Evolutionary conservation across 352 stramenopile species (phyloP), one percentile per base, ranked within the genome.

Genomic region (Globisporangium spiculum): DNA sequence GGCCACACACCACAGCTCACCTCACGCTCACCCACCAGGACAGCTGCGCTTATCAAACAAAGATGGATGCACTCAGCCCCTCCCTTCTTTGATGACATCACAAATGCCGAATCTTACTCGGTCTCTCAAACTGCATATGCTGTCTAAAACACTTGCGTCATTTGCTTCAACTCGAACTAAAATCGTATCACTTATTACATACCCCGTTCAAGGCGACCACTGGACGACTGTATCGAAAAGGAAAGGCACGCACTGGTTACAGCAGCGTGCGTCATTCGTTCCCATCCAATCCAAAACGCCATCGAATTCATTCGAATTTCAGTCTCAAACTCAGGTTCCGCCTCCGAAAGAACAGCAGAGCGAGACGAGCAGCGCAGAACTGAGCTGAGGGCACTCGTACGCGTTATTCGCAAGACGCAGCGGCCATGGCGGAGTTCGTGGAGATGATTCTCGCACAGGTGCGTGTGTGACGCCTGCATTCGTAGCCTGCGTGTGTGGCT

Each of bases 381-480:
- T 38, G 32, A 38, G 8, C 32, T 38, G 32, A 38, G 32, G 32
- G 32, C 32, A 38, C 32, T 38, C 32, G 32, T 38, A 38, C 32
- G 32, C 32, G 32, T 12, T 38, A 38, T 38, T 38, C 32, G 44
- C 59, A 44, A 44, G 66, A 14, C 53, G 65, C 62, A 59, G 24
- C 26, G 10, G 24, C 20, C 61, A 94, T 94, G 86, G 75, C 84
- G 56, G 84, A 94, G 73, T 90, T 94, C 59, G 81, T 92, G 32
- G 86, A 94, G 74, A 88, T 88, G 75, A 92, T 94, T 60, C 80
- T 94, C 61, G 86, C 86, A 41, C 86, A 94, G 81, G 86, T 93
- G 58, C 60, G 86, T 93, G 58, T 52, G 70, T 69, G 38, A 9
- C 34, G 60, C 32, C 8, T 38, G 32, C 30, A 22, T 27, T 41